phyloP scores from a whole-genome alignment of 1,284 basidiomycete species.

The Pholiota adiposa region DNA sequence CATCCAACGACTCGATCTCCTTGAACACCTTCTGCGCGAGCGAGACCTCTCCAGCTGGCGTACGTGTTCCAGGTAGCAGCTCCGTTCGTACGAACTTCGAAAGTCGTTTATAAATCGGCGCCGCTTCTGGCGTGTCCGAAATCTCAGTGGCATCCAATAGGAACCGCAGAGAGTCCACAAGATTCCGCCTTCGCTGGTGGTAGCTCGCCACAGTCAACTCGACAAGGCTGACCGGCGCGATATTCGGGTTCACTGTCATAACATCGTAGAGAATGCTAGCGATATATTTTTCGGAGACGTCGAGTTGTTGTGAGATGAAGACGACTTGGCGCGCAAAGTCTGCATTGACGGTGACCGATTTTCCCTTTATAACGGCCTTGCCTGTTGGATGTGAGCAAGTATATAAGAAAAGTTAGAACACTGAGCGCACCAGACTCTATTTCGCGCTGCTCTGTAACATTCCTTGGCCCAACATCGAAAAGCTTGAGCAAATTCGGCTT shows the following conservation, averaged over 20 bases:
- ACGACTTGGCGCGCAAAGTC: slow-evolving; percentile 77
- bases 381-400: slow-evolving; percentile 43
- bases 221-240: slow-evolving; percentile 55
- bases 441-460: slow-evolving; percentile 66
- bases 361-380: slow-evolving; percentile 61
- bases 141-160: slow-evolving; percentile 46
- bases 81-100: slow-evolving; percentile 57
- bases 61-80: slow-evolving; percentile 44
- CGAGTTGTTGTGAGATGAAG: slow-evolving; percentile 77
- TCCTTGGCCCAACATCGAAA: slow-evolving; percentile 66
- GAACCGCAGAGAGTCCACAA: slow-evolving; percentile 65
- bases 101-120: slow-evolving; percentile 51
- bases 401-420: background rate
- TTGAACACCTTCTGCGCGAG: slow-evolving; percentile 63
- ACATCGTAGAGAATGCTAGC: slow-evolving; percentile 71
- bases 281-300: slow-evolving; percentile 77
- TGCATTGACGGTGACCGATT: slow-evolving; percentile 64
- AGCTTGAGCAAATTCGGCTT: slow-evolving; percentile 63
- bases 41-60: slow-evolving; percentile 37
- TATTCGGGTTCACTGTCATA: slow-evolving; percentile 66
- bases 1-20: slow-evolving; percentile 63
- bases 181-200: slow-evolving; percentile 66
- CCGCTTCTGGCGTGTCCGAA: slow-evolving; percentile 43
- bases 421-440: slow-evolving; percentile 61
- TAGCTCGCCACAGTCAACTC: slow-evolving; percentile 70